These are phyloP conservation scores for Arthrobotrys musiformis DNA, from an alignment of 2,329 filamentous ascomycete species.

Conservation along the genomic window DNA sequence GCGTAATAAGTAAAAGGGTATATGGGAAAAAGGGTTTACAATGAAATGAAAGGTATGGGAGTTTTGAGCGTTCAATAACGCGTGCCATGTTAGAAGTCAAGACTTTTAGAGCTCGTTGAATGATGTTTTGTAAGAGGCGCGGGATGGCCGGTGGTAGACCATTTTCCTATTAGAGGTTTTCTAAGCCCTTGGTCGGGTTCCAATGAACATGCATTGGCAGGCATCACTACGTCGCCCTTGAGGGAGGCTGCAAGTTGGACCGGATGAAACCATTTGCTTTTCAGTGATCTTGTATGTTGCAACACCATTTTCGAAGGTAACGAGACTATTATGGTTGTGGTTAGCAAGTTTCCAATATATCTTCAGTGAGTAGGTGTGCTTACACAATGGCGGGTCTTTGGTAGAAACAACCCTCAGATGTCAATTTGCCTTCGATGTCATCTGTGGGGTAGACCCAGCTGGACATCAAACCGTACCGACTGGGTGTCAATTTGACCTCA, in stretches of 20 bases:
- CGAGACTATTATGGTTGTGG: constrained; percentile 20
- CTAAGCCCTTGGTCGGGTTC: constrained; percentile 16
- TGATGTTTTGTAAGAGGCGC: background rate
- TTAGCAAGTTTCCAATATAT: background rate
- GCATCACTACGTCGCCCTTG: constrained; percentile 32
- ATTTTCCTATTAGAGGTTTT: constrained; percentile 24
- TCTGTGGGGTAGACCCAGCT: constrained; percentile 30
- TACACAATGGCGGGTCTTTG: constrained; percentile 26
- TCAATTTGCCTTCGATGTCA: constrained; percentile 31
- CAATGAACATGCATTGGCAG: constrained; percentile 46
- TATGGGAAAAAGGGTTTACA: constrained; percentile 36
- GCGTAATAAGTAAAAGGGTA: constrained; percentile 39
- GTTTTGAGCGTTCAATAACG: background rate
- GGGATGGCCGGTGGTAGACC: too few species aligned
- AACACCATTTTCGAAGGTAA: constrained; percentile 25
- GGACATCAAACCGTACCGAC: constrained; percentile 38
- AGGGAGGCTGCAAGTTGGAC: constrained; percentile 35
- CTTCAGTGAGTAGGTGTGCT: background rate
- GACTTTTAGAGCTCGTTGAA: constrained; percentile 22
- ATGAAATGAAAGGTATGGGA: constrained; percentile 21
- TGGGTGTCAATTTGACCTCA: constrained; percentile 29
- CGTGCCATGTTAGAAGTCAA: constrained; percentile 18
- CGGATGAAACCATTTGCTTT: constrained; percentile 40
- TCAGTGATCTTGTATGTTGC: constrained; percentile 48
- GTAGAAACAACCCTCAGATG: constrained; percentile 36